A percentile compares a stretch with the other conserved stretches of the same genome.
Conservation (phyloP, 768 basidiomycete genomes). For the Sutorius australiensis region DNA sequence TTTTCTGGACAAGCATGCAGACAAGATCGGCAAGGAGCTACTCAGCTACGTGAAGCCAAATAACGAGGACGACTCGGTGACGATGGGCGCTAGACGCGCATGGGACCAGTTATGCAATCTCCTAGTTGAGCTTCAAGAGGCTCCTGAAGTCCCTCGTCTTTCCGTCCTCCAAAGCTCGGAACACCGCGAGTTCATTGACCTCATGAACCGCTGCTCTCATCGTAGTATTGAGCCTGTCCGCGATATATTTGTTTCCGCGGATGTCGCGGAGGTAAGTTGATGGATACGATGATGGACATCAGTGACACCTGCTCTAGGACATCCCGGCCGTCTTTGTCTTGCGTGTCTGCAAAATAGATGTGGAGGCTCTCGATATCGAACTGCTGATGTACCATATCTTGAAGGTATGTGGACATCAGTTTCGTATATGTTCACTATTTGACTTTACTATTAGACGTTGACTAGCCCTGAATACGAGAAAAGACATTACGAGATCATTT, state of each 20-base stretch:
- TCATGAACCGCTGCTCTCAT: slow-evolving; percentile 62
- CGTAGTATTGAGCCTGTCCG: slow-evolving; percentile 59
- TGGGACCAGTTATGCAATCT: slow-evolving; percentile 81
- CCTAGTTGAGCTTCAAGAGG: slow-evolving; percentile 73
- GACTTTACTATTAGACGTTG: slow-evolving; percentile 43
- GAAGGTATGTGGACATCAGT: slow-evolving; percentile 43
- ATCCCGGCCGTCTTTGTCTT: slow-evolving; percentile 55
- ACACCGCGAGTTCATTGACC: slow-evolving; percentile 62
- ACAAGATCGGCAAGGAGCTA: slow-evolving; percentile 84
- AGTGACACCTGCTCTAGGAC: slow-evolving; percentile 29
- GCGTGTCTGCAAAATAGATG: slow-evolving; percentile 65
- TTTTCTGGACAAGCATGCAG: slow-evolving; percentile 80
- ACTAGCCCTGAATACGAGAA: slow-evolving; percentile 44
- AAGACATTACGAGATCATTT: slow-evolving; percentile 62
- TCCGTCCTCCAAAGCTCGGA: slow-evolving; percentile 44
- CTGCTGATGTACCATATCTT: slow-evolving; percentile 74
- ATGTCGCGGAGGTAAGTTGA: slow-evolving; percentile 41
- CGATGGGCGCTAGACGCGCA: slow-evolving; percentile 66
- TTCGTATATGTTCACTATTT: not conserved
- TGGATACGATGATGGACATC: not conserved
- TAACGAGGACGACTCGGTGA: slow-evolving; percentile 50
- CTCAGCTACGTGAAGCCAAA: slow-evolving; percentile 65
- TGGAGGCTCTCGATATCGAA: slow-evolving; percentile 77
- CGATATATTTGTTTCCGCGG: slow-evolving; percentile 61
- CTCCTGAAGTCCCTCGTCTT: slow-evolving; percentile 62